These are phyloP conservation scores for Cicer arietinum DNA, from an alignment of 306 rosid species.

Conservation along the genomic window DNA sequence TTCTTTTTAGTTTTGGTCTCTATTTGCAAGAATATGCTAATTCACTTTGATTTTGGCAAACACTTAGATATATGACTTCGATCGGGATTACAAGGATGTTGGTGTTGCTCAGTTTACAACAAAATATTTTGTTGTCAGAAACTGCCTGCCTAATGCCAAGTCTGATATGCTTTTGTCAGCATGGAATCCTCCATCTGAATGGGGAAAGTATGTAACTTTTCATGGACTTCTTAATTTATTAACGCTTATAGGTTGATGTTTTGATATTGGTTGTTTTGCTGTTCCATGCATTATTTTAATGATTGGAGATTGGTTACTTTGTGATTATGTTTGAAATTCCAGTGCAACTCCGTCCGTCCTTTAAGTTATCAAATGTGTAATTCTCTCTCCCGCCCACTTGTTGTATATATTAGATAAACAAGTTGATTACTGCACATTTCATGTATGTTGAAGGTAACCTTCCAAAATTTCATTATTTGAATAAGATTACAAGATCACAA, in stretches of 20 bases:
- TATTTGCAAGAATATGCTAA: slow-evolving; percentile 48
- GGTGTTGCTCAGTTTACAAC: slow-evolving; percentile 95
- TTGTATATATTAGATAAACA: too few relatives aligned
- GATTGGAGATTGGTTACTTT: slow-evolving; percentile 18
- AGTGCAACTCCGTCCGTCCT: slow-evolving; percentile 4
- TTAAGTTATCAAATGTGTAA: not conserved
- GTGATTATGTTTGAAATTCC: slow-evolving; percentile 7
- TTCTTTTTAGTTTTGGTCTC: slow-evolving; percentile 34
- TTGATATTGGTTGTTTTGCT: slow-evolving; percentile 34
- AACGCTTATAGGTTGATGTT: slow-evolving; percentile 37
- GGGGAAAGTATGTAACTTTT: slow-evolving; percentile 84
- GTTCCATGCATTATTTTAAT: slow-evolving; percentile 26
- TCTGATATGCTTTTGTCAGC: slow-evolving; percentile 98
- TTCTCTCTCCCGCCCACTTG: not conserved
- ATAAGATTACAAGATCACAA: not conserved
- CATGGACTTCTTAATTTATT: slow-evolving; percentile 44
- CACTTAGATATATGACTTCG: slow-evolving; percentile 83
- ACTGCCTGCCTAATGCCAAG: slow-evolving; percentile 86
- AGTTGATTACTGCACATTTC: too few relatives aligned
- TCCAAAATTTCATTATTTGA: too few relatives aligned
- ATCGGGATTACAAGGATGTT: slow-evolving; percentile 97
- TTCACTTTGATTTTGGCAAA: slow-evolving; percentile 39
- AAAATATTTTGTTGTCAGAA: slow-evolving; percentile 89
- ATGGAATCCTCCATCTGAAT: slow-evolving; percentile 92
- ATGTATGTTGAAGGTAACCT: too few relatives aligned